These are phyloP conservation scores for Pythium chondricola DNA, from an alignment of 352 stramenopile species.

Conservation along the genomic window DNA sequence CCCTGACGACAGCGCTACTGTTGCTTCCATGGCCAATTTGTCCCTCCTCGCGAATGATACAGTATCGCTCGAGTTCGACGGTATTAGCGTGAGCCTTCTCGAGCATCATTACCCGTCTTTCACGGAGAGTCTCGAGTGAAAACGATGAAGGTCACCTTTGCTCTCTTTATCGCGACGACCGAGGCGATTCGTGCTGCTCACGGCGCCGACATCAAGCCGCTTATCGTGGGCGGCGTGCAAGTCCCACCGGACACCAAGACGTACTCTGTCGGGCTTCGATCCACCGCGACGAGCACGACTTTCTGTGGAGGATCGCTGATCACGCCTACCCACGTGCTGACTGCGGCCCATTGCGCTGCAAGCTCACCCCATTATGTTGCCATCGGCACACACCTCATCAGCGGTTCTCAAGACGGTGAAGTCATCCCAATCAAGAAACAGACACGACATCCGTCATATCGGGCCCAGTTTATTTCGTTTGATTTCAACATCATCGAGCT, in stretches of 20 bases:
- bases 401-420: background rate
- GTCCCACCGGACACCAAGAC: slow-evolving; percentile 36
- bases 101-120: too few relatives aligned
- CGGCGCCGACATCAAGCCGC: slow-evolving; percentile 15
- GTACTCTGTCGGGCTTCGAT: slow-evolving; percentile 36
- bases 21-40: too few relatives aligned
- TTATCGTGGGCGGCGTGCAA: slow-evolving; percentile 34
- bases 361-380: slow-evolving; percentile 22
- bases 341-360: slow-evolving; percentile 6
- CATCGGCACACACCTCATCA: background rate
- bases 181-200: background rate
- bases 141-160: background rate
- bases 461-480: background rate
- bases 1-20: too few relatives aligned
- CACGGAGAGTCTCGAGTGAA: too few relatives aligned
- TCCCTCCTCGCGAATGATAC: too few relatives aligned
- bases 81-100: too few relatives aligned
- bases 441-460: background rate
- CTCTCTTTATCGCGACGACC: background rate
- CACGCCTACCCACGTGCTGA: slow-evolving; percentile 14
- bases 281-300: slow-evolving; percentile 19
- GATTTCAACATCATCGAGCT: slow-evolving; percentile 52
- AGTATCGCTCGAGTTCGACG: too few relatives aligned
- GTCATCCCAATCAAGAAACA: background rate
- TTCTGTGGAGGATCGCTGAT: slow-evolving; percentile 13